Evolutionary conservation across 2,329 filamentous ascomycete genomes (phyloP), one percentile per base, ranked within the genome.

Genomic region (Metarhizium brunneum): DNA sequence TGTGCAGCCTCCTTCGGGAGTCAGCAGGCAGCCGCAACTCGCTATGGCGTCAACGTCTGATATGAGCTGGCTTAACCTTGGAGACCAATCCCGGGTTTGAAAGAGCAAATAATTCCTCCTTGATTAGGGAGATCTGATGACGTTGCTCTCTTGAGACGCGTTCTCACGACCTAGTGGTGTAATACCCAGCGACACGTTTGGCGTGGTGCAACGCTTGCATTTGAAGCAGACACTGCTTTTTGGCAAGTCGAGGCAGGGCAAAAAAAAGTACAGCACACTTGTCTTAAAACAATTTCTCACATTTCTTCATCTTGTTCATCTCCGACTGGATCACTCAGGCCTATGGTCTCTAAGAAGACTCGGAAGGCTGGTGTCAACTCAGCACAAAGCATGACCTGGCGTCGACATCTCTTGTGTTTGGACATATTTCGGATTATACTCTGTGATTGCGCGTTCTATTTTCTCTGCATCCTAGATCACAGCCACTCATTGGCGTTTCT

Each of bases 61-160:
- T 68, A 88, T 91, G 85, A 89, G 86, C 70, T 92, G 88, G 88
- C 71, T 92, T 60, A 90, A 91, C 65, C 76, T 91, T 18, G 84
- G 83, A 50, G 79, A 80, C 42, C 65, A 68, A 42, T 60, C 64
- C 47, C 66, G 64, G 57, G 50, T 56, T 43, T 58, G 42, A 54
- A 40, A 32, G 32, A 42, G 47, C 42, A 14, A 25, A 20, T 35
- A 13, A 30, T 50, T 13, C 29, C 13, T 45, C 42, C 40, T 45
- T 25, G 32, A 14, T 36, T 14, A 25, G 25, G n/a, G 50, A 43
- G 11, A 32, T 35, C 35, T 56, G 16, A 25, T 43, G 42, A 49
- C 10, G 8, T 6, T 6, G 42, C 55, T 43, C 40, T 25, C 18
- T 18, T 43, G 7, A 45, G 16, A n/a, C 48, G 6, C 53, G 30